Evolutionary conservation across 2,329 filamentous ascomycete species (phyloP).

Genomic region (Fusarium sp.): DNA sequence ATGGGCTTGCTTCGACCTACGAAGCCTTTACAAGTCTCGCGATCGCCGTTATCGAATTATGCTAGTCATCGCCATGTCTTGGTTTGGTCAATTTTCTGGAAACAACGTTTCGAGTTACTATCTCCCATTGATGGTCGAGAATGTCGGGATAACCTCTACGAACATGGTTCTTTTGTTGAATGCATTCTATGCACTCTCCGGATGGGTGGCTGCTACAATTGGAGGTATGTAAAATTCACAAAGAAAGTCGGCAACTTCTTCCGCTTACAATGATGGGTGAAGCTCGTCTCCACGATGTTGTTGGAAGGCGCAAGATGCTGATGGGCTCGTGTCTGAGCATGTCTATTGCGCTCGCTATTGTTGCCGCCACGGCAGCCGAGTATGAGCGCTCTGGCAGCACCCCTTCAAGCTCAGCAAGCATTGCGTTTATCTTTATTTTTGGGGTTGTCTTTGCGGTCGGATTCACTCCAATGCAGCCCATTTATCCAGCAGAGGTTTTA

Average conservation of each 20-base stretch:
- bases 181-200: neutral
- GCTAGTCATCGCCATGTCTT: neutral
- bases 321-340: neutral
- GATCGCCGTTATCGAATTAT: neutral
- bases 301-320: neutral
- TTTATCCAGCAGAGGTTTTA: neutral
- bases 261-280: accelerated
- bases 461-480: neutral
- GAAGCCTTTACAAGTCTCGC: neutral
- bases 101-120: neutral
- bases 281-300: neutral
- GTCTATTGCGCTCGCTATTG: neutral
- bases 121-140: neutral
- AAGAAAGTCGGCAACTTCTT: accelerated
- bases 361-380: neutral
- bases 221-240: neutral
- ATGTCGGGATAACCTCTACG: neutral
- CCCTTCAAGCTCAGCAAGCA: neutral
- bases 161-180: neutral
- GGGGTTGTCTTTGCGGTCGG: neutral
- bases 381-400: neutral
- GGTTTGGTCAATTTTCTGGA: neutral
- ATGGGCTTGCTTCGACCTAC: neutral
- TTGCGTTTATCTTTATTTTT: neutral
- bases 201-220: neutral